Evolutionary conservation across 2,329 filamentous ascomycete species (phyloP), one percentile per base, ranked within the genome.

Genomic region (Eutypella sp.): DNA sequence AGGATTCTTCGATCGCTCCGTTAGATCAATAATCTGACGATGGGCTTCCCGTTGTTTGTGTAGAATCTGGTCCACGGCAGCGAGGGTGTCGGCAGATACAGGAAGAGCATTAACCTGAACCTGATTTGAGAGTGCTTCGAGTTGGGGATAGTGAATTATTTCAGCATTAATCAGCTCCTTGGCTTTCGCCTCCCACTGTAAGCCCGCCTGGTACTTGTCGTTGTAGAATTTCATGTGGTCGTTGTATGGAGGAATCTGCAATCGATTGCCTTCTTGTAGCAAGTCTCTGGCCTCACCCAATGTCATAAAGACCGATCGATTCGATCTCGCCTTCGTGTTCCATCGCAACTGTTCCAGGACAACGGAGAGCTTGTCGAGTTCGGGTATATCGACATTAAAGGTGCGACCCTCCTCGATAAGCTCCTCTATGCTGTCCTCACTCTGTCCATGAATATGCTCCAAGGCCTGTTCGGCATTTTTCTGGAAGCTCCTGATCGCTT

Each of bases 41-140:
- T 96, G 91, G 1, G 91, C 91, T 62, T 97, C 93, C 18, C 93
- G 85, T 64, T 99, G 93, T 68, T 96, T 97, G 65, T 90, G 90
- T 47, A 99, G 72, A 46, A 97, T 96, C 41, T 89, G 85, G 58
- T 99, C 93, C 22, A 99, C 89, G 8, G 82, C 78, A 7, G 82
- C 79, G 20, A 95, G 75, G 0, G 90, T 97, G 27, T 91, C 86
- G 4, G 82, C 73, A 1, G 87, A 87, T 18, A 97, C 91, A 0
- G 93, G 92, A 16, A 96, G 74, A 5, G 78, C 77, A 27, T 82
- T 77, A 23, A 64, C 74, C 47, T 76, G 71, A 1, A 91, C 91
- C 68, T 97, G 92, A 41, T 82, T 81, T 1, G 90, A 95, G 5
- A 99, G 73, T 0, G 92, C 89, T 65, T 97, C 93, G 1, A 99